These are phyloP conservation scores for Phytopythium aichiense DNA, from an alignment of 352 stramenopile species.

Conservation along the genomic window DNA sequence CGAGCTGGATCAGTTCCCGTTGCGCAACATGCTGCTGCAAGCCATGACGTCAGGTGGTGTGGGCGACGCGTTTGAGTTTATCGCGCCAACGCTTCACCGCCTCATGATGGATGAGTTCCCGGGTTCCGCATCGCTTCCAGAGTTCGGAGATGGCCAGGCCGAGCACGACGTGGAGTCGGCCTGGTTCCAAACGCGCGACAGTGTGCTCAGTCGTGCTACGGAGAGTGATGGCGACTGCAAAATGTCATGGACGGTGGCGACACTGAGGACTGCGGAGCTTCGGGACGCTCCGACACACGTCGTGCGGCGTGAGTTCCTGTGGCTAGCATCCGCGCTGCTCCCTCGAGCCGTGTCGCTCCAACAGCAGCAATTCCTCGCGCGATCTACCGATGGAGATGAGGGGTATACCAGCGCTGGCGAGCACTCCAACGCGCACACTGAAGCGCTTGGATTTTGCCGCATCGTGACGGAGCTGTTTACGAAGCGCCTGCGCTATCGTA, in stretches of 20 bases:
- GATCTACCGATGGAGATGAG: background rate
- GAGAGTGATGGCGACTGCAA: background rate
- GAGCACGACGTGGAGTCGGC: constrained; percentile 18
- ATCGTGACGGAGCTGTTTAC: constrained; percentile 5
- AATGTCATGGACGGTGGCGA: background rate
- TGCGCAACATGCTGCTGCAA: constrained; percentile 43
- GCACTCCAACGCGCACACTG: background rate
- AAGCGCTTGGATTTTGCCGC: constrained; percentile 3
- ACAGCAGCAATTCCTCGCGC: background rate
- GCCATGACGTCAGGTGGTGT: constrained; percentile 26
- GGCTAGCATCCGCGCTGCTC: constrained; percentile 1
- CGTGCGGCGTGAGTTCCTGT: background rate
- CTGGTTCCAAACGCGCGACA: constrained; percentile 27
- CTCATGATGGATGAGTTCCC: constrained; percentile 57
- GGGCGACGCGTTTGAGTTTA: constrained; percentile 44
- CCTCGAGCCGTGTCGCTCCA: background rate
- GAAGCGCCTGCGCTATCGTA: constrained; percentile 6
- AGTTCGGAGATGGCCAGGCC: background rate
- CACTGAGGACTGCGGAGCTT: constrained; percentile 4
- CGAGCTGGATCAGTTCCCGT: constrained; percentile 33
- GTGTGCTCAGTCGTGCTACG: background rate
- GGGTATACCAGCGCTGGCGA: background rate
- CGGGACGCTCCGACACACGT: background rate
- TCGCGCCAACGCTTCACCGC: constrained; percentile 40
- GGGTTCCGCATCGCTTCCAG: constrained; percentile 5